Evolutionary conservation across 169 alveolate genomes (phyloP).

Genomic region (Babesia ovata): DNA sequence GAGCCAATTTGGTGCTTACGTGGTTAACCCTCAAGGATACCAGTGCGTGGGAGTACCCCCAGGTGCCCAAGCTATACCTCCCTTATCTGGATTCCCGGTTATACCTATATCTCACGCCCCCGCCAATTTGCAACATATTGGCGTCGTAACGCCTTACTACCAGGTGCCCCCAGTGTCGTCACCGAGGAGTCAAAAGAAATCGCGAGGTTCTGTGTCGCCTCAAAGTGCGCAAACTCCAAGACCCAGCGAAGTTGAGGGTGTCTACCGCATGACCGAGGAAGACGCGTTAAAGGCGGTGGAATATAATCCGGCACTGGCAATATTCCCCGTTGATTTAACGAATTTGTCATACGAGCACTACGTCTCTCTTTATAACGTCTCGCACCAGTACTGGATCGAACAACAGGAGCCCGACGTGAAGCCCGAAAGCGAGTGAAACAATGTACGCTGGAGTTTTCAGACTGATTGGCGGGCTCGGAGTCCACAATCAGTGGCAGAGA

Average conservation of each 20-base stretch:
- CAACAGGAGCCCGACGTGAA: conserved; percentile 38
- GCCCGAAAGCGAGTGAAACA: neutral
- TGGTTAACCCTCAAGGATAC: neutral
- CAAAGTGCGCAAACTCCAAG: too few species aligned
- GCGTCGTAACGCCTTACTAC: neutral
- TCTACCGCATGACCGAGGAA: neutral
- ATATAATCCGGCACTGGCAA: conserved; percentile 74
- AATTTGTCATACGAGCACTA: conserved; percentile 78
- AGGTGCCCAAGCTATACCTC: neutral
- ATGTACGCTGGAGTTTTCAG: neutral
- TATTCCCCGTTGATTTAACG: conserved; percentile 78
- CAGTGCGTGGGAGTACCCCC: neutral
- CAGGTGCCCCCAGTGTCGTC: neutral
- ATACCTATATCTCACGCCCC: neutral
- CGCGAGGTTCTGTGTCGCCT: neutral
- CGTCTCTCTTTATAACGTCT: conserved; percentile 66
- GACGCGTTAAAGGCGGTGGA: conserved; percentile 57
- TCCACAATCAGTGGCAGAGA: neutral
- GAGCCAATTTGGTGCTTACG: neutral
- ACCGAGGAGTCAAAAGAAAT: neutral
- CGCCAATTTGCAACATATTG: neutral
- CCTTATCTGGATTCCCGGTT: neutral
- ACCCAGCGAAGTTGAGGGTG: neutral
- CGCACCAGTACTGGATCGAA: conserved; percentile 49
- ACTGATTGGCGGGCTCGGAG: neutral